Evolutionary conservation across 2,329 filamentous ascomycete genomes (phyloP), one percentile per base, ranked within the genome.

Genomic region (Colletotrichum plurivorum): DNA sequence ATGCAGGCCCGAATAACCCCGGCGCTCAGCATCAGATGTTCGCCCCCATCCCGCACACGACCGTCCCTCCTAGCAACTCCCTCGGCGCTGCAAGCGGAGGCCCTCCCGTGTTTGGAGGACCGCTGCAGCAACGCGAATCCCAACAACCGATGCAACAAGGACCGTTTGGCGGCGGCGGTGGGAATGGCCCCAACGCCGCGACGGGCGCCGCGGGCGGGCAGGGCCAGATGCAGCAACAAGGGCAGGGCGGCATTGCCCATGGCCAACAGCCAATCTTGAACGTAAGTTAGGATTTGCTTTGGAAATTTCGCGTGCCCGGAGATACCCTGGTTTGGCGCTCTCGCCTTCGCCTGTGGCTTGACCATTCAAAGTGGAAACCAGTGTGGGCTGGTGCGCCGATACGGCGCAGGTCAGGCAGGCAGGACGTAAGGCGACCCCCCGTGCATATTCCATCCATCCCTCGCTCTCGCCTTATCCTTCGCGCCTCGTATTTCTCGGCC

Each of bases 211-310:
- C 89, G 45, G 85, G 87, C 70, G 87, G 87, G 16, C 85, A 94
- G 77, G 88, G 90, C 13, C 93, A 94, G 80, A 92, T 92, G 45
- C 93, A 95, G 79, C 67, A 67, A n/a, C 67, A 67, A 61, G 55
- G 49, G 31, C 67, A 69, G 27, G 63, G 66, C 22, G 66, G 67
- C 45, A 69, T 69, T 56, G 62, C 67, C 25, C 67, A 69, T 46
- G 67, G 67, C 43, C 67, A 69, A 25, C 93, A 96, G 77, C 94
- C 94, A 5, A 97, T 97, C 74, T 82, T 97, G 61, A 93, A 93
- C 78, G 88, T 90, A 80, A 83, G 88, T 81, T 72, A 59, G 48
- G 22, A 31, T 56, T 59, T 43, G 41, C 53, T n/a, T 49, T 15
- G 7, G 25, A 8, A 56, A 49, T 25, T 46, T 56, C 31, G 55